A percentile compares a stretch with the other conserved stretches of the same genome.
phyloP scores from a whole-genome alignment of 2,329 filamentous ascomycete genomes.

The Aspergillus hortae region DNA sequence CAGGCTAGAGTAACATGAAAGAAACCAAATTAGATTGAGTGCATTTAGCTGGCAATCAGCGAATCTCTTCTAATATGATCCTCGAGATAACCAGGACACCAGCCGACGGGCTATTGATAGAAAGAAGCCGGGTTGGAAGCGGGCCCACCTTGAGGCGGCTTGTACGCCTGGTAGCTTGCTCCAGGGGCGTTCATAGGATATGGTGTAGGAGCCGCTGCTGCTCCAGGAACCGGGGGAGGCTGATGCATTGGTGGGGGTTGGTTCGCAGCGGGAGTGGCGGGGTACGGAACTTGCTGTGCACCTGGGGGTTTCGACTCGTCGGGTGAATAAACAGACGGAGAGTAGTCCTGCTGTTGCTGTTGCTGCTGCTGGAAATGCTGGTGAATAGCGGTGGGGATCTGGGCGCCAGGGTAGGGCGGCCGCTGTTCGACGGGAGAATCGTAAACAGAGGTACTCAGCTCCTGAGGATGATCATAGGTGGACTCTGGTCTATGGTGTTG shows the following conservation, averaged over 20 bases:
- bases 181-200: conserved; percentile 30
- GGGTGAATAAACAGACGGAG: conserved; percentile 38
- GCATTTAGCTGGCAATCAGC: not conserved
- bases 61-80: no score
- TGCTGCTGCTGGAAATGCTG: conserved; percentile 33
- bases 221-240: conserved; percentile 33
- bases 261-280: conserved; percentile 24
- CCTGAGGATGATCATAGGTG: conserved; percentile 69
- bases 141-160: conserved; percentile 28
- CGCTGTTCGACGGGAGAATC: conserved; percentile 62
- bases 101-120: conserved; percentile 28
- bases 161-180: conserved; percentile 36
- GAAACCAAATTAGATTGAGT: not conserved
- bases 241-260: conserved; percentile 32
- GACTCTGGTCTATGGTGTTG: conserved; percentile 59
- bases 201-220: conserved; percentile 26
- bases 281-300: conserved; percentile 30
- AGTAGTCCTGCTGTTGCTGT: conserved; percentile 36
- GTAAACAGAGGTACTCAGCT: conserved; percentile 73
- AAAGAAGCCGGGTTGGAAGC: conserved; percentile 37
- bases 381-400: conserved; percentile 22
- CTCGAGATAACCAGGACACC: no score
- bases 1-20: conserved; percentile 4
- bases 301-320: conserved; percentile 27
- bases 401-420: conserved; percentile 30